Base-by-base conservation (phyloP, 257 asterid species). In the Anisodus tanguticus region DNA sequence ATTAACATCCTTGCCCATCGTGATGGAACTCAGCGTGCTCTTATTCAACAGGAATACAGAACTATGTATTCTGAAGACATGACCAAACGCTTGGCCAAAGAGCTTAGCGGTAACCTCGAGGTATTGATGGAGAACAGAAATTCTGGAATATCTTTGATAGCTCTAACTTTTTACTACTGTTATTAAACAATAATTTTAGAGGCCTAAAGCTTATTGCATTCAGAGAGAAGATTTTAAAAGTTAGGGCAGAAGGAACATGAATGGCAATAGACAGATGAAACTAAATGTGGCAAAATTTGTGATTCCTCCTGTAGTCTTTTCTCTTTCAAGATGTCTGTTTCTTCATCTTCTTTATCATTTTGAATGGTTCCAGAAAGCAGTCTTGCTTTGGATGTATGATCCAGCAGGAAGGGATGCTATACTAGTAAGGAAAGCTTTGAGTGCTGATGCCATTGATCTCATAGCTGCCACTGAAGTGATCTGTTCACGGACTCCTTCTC, bases 351-450 rank as follows among this genome's bases (percentile, higher is more conserved):
- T 77, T 53, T 13, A 54, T 53, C 64, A 26, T 77, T 76, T 53
- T 53, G 49, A 77, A 53, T 77, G 64, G 47, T 84, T 86, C 87
- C 92, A 97, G 99, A 92, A 83, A 87, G 98, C 98, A 26, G 57
- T 97, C 62, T 85, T 91, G 70, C 90, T 91, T 39, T 95, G 99
- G 99, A 85, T 97, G 95, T 91, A 91, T 81, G 99, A 97, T 91
- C 99, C 98, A n/a, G 97, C 96, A 45, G 83, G 85, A 58, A 91
- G 98, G 63, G 99, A 97, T 86, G 99, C 99, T 72, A 86, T 86
- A 15, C 84, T 94, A 55, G 88, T 93, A 6, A 90, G 96, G 89
- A 59, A 84, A 74, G 92, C 97, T 85, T 88, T 97, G 89, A 49
- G 80, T 77, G 64, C 26, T 58, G 92, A 85, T 57, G 86, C 86